Evolutionary conservation across 768 basidiomycete genomes (phyloP).

Genomic region (Lentinula lateritia): DNA sequence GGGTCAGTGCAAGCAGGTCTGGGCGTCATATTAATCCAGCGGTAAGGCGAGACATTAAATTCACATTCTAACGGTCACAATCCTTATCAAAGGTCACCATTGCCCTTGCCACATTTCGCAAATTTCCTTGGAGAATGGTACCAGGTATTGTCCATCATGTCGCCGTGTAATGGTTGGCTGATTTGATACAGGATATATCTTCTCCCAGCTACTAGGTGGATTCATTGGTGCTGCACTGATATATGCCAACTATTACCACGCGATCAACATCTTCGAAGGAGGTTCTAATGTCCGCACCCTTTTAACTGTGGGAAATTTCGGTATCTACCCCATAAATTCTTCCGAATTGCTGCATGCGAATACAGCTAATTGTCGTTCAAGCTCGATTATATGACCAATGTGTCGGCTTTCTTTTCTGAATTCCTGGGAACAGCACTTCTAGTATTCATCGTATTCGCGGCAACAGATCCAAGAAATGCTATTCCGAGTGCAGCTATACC

Average conservation of each 20-base stretch:
- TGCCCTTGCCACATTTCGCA: slow-evolving; percentile 59
- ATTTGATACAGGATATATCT: slow-evolving; percentile 40
- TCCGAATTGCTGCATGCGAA: background rate
- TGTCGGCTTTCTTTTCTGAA: slow-evolving; percentile 20
- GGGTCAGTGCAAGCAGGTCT: slow-evolving; percentile 41
- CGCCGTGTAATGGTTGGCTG: background rate
- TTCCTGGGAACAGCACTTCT: slow-evolving; percentile 43
- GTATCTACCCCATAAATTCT: slow-evolving; percentile 24
- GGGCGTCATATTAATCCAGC: slow-evolving; percentile 43
- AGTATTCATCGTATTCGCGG: slow-evolving; percentile 37
- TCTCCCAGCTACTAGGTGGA: slow-evolving; percentile 62
- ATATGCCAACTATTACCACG: slow-evolving; percentile 67
- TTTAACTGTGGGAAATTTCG: slow-evolving; percentile 50
- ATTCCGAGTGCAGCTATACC: slow-evolving; percentile 38
- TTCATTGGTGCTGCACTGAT: slow-evolving; percentile 55
- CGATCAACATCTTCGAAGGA: slow-evolving; percentile 62
- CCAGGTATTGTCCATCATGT: slow-evolving; percentile 37
- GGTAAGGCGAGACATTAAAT: slow-evolving; percentile 13
- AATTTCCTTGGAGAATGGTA: slow-evolving; percentile 78
- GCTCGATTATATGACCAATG: slow-evolving; percentile 12
- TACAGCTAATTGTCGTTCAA: background rate
- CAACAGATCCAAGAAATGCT: slow-evolving; percentile 36
- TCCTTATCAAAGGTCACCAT: slow-evolving; percentile 52
- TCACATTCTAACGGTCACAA: background rate
- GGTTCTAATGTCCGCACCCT: slow-evolving; percentile 50